A percentile compares a stretch with the other conserved stretches of the same genome.
These are phyloP conservation scores for Mollisia scopiformis DNA, from an alignment of 2,329 filamentous ascomycete genomes.

Conservation along the genomic window DNA sequence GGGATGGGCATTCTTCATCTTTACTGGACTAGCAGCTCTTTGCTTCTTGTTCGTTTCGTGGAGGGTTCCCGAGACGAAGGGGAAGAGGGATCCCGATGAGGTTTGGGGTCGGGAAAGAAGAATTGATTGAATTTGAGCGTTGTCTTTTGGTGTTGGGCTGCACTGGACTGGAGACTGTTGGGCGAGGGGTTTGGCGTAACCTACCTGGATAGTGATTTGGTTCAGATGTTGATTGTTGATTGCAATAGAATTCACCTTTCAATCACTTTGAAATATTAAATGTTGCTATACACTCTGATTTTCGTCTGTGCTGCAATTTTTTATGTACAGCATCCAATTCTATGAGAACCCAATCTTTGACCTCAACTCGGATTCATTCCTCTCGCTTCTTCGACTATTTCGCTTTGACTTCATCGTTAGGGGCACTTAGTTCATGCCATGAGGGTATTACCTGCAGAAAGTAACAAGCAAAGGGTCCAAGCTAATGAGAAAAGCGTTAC, in stretches of 20 bases:
- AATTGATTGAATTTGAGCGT: neutral
- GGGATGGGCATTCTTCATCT: slow-evolving; percentile 91
- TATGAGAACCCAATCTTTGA: too few species aligned
- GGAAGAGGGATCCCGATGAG: slow-evolving; percentile 81
- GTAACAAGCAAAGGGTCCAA: neutral
- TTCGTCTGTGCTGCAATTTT: too few species aligned
- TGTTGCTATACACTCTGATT: too few species aligned
- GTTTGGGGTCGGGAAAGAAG: slow-evolving; percentile 73
- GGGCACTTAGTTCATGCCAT: too few species aligned
- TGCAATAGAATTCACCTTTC: too few species aligned
- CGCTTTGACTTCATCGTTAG: too few species aligned
- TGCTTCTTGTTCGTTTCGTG: slow-evolving; percentile 73
- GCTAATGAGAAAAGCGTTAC: neutral
- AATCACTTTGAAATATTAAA: too few species aligned
- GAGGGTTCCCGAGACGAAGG: slow-evolving; percentile 85
- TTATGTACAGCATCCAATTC: too few species aligned
- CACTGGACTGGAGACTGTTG: neutral
- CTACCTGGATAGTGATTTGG: neutral
- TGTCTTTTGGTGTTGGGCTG: neutral
- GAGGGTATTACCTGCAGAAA: too few species aligned
- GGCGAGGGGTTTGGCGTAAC: neutral
- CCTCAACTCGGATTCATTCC: too few species aligned
- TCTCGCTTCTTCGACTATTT: too few species aligned
- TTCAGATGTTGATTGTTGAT: too few species aligned
- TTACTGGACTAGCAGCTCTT: slow-evolving; percentile 71